Conservation (phyloP, 129 eudicot species). For the Saposhnikovia divaricata region DNA sequence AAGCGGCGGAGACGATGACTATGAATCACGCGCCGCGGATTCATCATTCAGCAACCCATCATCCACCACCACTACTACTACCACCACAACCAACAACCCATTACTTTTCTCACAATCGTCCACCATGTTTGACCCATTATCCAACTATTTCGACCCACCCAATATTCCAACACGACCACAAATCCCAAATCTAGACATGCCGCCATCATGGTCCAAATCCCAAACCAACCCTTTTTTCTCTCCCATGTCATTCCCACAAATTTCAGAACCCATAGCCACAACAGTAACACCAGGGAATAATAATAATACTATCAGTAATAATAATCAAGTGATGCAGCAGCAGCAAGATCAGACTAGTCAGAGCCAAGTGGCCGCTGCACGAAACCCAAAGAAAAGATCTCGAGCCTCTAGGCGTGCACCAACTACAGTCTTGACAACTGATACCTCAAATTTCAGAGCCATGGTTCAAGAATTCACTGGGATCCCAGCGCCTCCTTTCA, state of each 20-base stretch:
- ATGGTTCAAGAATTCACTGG: slow-evolving; percentile 97
- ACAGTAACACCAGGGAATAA: neutral
- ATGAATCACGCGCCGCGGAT: slow-evolving; percentile 42
- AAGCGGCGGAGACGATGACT: slow-evolving; percentile 66
- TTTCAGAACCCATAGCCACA: neutral
- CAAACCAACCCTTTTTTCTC: slow-evolving; percentile 13
- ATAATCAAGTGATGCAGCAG: neutral
- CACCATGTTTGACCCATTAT: slow-evolving; percentile 33
- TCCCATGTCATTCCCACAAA: neutral
- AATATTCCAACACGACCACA: slow-evolving; percentile 18
- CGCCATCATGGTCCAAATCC: slow-evolving; percentile 31
- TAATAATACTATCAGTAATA: no score
- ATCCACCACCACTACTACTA: slow-evolving; percentile 8
- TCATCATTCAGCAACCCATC: slow-evolving; percentile 20
- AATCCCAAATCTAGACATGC: slow-evolving; percentile 31
- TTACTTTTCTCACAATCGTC: slow-evolving; percentile 18
- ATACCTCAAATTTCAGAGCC: slow-evolving; percentile 76
- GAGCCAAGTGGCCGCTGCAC: slow-evolving; percentile 4
- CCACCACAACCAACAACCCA: neutral
- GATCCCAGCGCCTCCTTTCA: slow-evolving; percentile 67
- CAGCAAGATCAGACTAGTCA: slow-evolving; percentile 7
- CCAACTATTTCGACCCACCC: slow-evolving; percentile 26
- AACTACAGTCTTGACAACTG: slow-evolving; percentile 79
- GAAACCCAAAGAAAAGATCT: slow-evolving; percentile 82
- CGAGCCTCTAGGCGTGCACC: slow-evolving; percentile 86